These are phyloP conservation scores for Aspergillus sclerotioniger DNA, from an alignment of 495 filamentous ascomycete genomes.

Conservation along the genomic window DNA sequence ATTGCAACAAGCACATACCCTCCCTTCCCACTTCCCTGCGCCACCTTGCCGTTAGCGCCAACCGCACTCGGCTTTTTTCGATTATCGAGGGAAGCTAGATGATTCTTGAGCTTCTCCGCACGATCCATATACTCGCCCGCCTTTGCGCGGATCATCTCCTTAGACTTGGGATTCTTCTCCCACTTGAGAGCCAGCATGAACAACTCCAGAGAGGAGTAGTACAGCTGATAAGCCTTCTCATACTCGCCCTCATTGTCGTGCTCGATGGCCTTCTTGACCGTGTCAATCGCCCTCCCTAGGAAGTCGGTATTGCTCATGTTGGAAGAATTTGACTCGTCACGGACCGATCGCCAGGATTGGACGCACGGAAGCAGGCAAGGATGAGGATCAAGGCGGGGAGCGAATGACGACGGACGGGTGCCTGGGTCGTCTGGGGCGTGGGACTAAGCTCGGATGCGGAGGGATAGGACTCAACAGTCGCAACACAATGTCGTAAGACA, in stretches of 20 bases:
- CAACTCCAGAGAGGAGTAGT: slow-evolving; percentile 89
- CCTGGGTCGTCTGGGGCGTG: slow-evolving; percentile 8
- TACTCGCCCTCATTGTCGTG: slow-evolving; percentile 93
- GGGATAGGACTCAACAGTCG: neutral
- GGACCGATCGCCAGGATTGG: neutral
- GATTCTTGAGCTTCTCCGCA: slow-evolving; percentile 93
- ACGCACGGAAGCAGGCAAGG: slow-evolving; percentile 18
- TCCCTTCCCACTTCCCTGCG: slow-evolving; percentile 65
- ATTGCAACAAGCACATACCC: slow-evolving; percentile 45
- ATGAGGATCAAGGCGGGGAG: slow-evolving; percentile 28
- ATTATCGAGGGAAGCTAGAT: slow-evolving; percentile 72
- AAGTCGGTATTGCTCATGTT: slow-evolving; percentile 97
- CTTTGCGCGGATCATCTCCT: slow-evolving; percentile 94
- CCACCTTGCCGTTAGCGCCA: slow-evolving; percentile 77
- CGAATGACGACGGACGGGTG: slow-evolving; percentile 18
- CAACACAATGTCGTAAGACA: neutral
- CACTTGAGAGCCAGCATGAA: slow-evolving; percentile 98
- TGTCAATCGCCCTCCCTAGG: slow-evolving; percentile 88
- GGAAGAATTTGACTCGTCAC: slow-evolving; percentile 5
- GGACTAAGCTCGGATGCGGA: neutral
- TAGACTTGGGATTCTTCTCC: slow-evolving; percentile 95
- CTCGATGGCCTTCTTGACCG: slow-evolving; percentile 96
- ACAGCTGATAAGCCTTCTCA: slow-evolving; percentile 90
- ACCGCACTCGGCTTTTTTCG: slow-evolving; percentile 78
- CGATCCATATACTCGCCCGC: slow-evolving; percentile 96